Conservation (phyloP, 768 basidiomycete genomes). For the Lactarius evosmus region DNA sequence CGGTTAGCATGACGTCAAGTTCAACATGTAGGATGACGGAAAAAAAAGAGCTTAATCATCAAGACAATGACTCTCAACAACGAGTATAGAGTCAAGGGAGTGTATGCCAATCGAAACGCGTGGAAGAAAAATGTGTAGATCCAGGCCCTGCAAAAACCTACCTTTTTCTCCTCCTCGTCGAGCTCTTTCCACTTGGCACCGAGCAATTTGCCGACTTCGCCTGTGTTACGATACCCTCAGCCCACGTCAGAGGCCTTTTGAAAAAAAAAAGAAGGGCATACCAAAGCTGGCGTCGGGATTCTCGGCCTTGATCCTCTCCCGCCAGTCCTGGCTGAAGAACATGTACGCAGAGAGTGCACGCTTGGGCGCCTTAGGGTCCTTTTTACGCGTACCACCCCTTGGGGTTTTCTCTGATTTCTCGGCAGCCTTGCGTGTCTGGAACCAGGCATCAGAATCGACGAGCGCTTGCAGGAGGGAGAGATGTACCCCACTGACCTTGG, state of each 20-base stretch:
- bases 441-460: slow-evolving; percentile 21
- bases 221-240: slow-evolving; percentile 39
- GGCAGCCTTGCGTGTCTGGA: slow-evolving; percentile 65
- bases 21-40: neutral
- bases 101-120: slow-evolving; percentile 8
- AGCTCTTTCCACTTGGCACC: slow-evolving; percentile 98
- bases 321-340: slow-evolving; percentile 98
- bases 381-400: slow-evolving; percentile 53
- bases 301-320: slow-evolving; percentile 91
- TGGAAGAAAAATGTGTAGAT: neutral
- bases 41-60: neutral
- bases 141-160: slow-evolving; percentile 33
- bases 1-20: slow-evolving; percentile 12
- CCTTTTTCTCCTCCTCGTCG: slow-evolving; percentile 88
- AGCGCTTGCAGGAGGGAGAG: slow-evolving; percentile 23
- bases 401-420: slow-evolving; percentile 64
- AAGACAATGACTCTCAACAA: neutral
- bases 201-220: slow-evolving; percentile 91
- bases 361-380: slow-evolving; percentile 85
- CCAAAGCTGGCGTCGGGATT: slow-evolving; percentile 95
- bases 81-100: neutral
- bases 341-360: slow-evolving; percentile 95
- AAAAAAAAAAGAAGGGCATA: slow-evolving; percentile 36
- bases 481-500: slow-evolving; percentile 51
- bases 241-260: slow-evolving; percentile 10